These are phyloP conservation scores for Byssochlamys sp. DNA, from an alignment of 2,329 filamentous ascomycete genomes.

Conservation along the genomic window DNA sequence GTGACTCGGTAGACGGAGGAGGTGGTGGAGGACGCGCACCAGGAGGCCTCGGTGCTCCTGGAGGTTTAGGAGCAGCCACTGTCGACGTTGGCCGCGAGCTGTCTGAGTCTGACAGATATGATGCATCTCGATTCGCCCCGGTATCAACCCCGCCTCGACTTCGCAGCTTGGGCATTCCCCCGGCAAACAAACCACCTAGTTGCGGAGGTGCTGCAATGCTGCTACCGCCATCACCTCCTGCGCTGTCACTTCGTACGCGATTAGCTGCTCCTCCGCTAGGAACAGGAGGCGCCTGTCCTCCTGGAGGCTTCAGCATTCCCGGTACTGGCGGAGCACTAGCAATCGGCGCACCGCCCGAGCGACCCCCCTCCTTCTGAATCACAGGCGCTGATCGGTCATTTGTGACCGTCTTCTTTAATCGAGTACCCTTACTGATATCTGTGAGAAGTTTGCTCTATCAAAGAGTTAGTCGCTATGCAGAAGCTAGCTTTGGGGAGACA, in stretches of 20 bases:
- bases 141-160: conserved; percentile 77
- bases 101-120: conserved; percentile 76
- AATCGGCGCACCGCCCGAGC: conserved; percentile 51
- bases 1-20: conserved; percentile 40
- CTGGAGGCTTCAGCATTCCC: conserved; percentile 48
- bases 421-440: conserved; percentile 74
- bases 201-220: conserved; percentile 60
- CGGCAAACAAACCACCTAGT: conserved; percentile 77
- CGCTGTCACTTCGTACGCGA: conserved; percentile 74
- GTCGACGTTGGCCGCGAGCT: conserved; percentile 42
- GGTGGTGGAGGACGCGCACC: conserved; percentile 40
- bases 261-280: conserved; percentile 46
- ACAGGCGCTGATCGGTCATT: conserved; percentile 84
- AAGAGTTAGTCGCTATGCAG: conserved; percentile 9
- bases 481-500: neutral
- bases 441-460: conserved; percentile 69
- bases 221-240: conserved; percentile 38
- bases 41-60: conserved; percentile 47
- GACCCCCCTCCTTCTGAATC: conserved; percentile 49
- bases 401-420: conserved; percentile 74
- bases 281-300: conserved; percentile 61
- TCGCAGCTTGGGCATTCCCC: conserved; percentile 88
- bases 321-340: conserved; percentile 77
- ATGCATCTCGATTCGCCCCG: conserved; percentile 59
- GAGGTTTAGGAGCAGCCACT: conserved; percentile 46